Base-by-base conservation (phyloP, 768 basidiomycete genomes). In the Dictyophora rubrovolvata region DNA sequence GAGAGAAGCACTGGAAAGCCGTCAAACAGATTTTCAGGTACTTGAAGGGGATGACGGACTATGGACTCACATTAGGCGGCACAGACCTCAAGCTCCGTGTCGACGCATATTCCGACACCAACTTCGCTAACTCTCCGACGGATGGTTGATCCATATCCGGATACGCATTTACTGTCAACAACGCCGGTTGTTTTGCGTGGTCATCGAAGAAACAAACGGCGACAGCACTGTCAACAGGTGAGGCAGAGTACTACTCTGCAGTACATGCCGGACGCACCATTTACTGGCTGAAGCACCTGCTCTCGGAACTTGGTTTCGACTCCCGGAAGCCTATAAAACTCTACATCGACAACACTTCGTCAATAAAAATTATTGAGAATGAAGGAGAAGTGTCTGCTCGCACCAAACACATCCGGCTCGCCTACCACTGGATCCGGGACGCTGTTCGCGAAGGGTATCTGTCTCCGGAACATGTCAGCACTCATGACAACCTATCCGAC, bases 361-460 rank as follows among this genome's bases (percentile, higher is more conserved):
- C 64, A 1, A 65, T 71, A 11, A 59, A 62, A n/a, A 63, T 70
- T 7, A 58, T 68, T 1, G 63, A 66, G 18, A 54, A 36, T 12
- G 68, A 72, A 48, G 61, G 64, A 1, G 53, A 57, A 3, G 66
- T 65, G 49, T 70, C 71, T 18, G 55, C 67, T 9, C 55, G 69
- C 4, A 70, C 71, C 2, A 76, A 75, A 55, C 75, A 76, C 65
- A 75, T 76, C 55, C 68, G 72, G 49, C 61, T 71, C 57, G 51
- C 62, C 46, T 67, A 74, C 59, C 75, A 77, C 56, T 73, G 70
- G 63, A 70, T 77, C 53, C 68, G 69, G 10, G 61, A 74, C 28
- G 63, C 70, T 22, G 59, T 71, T 22, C 51, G 60, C 0, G 62
- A 66, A 17, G 63, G 62, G 5, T 60, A 61, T 1, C 60, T 76